Conservation (phyloP, 106 monocot species). For the Ottelia alismoides region DNA sequence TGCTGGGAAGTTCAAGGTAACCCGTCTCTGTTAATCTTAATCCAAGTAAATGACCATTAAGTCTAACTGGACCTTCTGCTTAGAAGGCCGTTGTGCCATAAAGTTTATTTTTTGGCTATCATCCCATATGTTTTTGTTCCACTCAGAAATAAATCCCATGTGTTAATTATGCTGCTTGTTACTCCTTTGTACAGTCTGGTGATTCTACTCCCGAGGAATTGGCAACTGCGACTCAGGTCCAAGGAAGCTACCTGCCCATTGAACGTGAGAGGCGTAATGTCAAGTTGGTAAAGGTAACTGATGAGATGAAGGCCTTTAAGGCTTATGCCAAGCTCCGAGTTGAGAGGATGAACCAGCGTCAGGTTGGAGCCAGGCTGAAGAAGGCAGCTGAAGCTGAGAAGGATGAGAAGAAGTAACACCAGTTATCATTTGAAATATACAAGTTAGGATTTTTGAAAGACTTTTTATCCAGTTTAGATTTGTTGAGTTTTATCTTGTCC, state of each 20-base stretch:
- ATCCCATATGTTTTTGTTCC: too few species aligned
- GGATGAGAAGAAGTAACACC: conserved; percentile 66
- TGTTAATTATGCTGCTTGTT: background rate
- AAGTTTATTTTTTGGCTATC: too few species aligned
- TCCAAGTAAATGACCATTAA: background rate
- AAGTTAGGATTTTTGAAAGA: too few species aligned
- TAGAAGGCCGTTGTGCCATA: background rate
- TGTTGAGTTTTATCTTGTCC: too few species aligned
- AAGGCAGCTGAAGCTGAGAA: conserved; percentile 69
- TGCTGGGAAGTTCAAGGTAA: conserved; percentile 13
- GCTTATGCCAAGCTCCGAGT: conserved; percentile 51
- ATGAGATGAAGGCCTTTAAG: conserved; percentile 55
- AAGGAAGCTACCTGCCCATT: conserved; percentile 22
- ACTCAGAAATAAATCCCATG: background rate
- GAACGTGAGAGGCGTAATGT: conserved; percentile 17
- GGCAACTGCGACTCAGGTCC: conserved; percentile 24
- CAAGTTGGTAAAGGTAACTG: conserved; percentile 32
- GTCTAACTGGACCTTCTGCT: background rate
- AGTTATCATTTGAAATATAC: too few species aligned
- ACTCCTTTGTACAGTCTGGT: conserved; percentile 15
- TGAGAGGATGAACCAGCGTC: conserved; percentile 49
- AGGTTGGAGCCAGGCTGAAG: conserved; percentile 49
- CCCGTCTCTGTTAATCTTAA: background rate
- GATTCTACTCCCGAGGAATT: conserved; percentile 30
- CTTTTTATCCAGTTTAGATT: too few species aligned